A percentile compares a stretch with the other conserved stretches of the same genome.
phyloP scores from a whole-genome alignment of 352 stramenopile genomes.

The Phytophthora fragariaefolia region DNA sequence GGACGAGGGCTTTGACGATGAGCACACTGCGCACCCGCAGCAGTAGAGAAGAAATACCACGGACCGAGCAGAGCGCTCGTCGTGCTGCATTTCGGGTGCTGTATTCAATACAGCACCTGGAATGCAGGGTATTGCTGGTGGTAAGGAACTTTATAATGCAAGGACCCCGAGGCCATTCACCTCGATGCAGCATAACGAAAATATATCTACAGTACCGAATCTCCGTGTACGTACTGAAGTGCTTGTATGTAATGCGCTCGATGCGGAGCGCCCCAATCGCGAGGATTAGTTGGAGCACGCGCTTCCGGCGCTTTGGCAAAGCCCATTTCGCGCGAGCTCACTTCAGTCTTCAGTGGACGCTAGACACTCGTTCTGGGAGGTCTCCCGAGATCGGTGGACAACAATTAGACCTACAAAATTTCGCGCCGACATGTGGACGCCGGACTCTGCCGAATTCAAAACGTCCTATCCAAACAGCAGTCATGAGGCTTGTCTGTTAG shows the following conservation, averaged over 20 bases:
- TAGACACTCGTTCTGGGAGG: no score
- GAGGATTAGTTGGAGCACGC: conserved; percentile 11
- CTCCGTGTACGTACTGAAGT: no score
- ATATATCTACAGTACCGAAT: conserved; percentile 28
- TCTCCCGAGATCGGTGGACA: not conserved
- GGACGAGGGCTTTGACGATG: conserved; percentile 38
- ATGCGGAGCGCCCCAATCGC: conserved; percentile 6
- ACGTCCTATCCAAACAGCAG: conserved; percentile 15
- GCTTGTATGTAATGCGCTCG: not conserved
- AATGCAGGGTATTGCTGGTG: no score
- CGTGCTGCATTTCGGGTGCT: not conserved
- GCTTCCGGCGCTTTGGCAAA: conserved; percentile 5
- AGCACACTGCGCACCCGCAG: conserved; percentile 29
- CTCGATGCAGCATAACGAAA: conserved; percentile 8
- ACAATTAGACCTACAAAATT: conserved; percentile 19
- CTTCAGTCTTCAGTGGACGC: not conserved
- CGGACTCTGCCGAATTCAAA: no score
- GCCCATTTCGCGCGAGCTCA: not conserved
- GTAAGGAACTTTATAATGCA: no score
- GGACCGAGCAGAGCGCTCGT: not conserved
- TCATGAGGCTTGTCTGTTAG: no score
- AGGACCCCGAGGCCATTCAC: conserved; percentile 14
- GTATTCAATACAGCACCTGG: no score
- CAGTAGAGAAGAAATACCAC: conserved; percentile 6
- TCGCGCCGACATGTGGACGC: conserved; percentile 21